Conservation (phyloP, 805 yeast genomes). For the Candida sonorensis region DNA sequence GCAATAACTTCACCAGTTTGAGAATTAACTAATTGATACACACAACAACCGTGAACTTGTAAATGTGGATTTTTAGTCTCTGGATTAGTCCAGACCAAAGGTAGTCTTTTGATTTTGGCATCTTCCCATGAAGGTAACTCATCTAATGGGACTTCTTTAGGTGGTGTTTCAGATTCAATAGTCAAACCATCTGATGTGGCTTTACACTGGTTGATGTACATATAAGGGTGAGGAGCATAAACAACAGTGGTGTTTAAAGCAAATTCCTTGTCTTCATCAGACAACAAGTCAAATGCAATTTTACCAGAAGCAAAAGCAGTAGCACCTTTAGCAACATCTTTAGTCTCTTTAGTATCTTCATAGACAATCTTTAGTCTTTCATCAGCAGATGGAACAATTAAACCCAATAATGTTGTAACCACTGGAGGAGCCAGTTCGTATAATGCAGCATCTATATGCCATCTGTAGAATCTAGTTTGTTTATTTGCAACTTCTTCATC, state of each 20-base stretch:
- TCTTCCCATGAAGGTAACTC: conserved; percentile 82
- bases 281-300: conserved; percentile 59
- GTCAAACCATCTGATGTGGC: conserved; percentile 86
- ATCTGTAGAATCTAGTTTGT: conserved; percentile 78
- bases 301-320: conserved; percentile 88
- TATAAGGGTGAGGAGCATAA: conserved; percentile 91
- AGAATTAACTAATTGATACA: conserved; percentile 50
- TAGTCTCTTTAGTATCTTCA: conserved; percentile 56
- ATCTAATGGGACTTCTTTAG: conserved; percentile 58
- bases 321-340: conserved; percentile 74
- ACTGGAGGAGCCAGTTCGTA: conserved; percentile 83
- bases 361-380: conserved; percentile 60
- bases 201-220: conserved; percentile 69
- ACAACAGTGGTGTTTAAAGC: conserved; percentile 76
- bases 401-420: conserved; percentile 77
- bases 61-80: conserved; percentile 75
- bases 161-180: conserved; percentile 62
- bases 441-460: conserved; percentile 91
- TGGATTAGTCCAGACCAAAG: conserved; percentile 91
- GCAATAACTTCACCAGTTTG: conserved; percentile 53
- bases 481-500: conserved; percentile 56
- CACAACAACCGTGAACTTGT: conserved; percentile 87
- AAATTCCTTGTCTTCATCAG: conserved; percentile 63
- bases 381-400: conserved; percentile 67
- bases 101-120: conserved; percentile 66